A percentile compares a stretch with the other conserved stretches of the same genome.
phyloP scores from a whole-genome alignment of 257 asterid genomes.

The Capsicum pubescens region DNA sequence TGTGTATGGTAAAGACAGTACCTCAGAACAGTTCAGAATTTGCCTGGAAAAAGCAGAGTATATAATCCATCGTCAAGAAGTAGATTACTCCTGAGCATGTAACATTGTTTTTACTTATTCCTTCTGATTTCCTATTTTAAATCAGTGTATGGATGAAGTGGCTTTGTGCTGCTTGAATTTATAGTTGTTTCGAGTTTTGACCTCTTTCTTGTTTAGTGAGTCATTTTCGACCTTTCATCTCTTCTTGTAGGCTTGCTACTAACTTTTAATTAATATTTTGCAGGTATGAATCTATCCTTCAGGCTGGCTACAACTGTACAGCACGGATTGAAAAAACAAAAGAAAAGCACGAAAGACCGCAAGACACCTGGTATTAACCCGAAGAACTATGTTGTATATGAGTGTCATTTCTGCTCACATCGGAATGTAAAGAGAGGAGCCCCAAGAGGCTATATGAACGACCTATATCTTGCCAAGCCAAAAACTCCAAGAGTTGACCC shows the following conservation, averaged over 20 bases:
- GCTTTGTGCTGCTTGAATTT: neutral
- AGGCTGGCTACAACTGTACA: no score
- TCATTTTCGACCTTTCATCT: neutral
- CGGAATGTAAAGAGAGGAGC: no score
- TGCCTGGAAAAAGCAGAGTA: neutral
- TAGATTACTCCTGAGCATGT: neutral
- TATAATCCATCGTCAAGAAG: neutral
- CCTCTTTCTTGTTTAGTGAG: neutral
- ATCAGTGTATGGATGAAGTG: neutral
- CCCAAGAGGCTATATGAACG: no score
- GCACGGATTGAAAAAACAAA: neutral
- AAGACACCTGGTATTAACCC: no score
- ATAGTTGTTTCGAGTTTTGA: neutral
- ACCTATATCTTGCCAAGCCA: no score
- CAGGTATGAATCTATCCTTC: conserved; percentile 78
- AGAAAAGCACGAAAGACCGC: no score
- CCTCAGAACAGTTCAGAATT: no score
- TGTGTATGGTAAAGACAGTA: no score
- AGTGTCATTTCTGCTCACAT: no score
- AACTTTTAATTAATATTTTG: conserved; percentile 21
- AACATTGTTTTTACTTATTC: neutral
- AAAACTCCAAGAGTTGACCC: no score
- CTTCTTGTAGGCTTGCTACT: neutral
- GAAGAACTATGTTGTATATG: no score
- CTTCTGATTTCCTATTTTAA: neutral